Conservation (phyloP, 805 yeast species). For the Yarrowia yakushimensis region DNA sequence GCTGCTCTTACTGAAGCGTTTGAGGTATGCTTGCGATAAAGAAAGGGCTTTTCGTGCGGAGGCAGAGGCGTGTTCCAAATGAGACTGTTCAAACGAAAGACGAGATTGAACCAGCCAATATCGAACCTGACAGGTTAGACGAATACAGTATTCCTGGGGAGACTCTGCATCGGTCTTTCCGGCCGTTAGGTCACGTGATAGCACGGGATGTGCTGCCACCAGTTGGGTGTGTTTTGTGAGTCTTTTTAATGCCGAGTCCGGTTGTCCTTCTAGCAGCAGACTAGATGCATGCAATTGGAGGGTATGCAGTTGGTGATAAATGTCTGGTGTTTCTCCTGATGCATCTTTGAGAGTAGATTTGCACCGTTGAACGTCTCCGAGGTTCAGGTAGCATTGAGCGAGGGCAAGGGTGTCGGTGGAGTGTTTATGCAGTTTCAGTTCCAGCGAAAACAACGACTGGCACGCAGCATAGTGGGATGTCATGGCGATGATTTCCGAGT, state of each 20-base stretch:
- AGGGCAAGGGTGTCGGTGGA: background rate
- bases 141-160: background rate
- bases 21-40: background rate
- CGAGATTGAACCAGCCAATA: background rate
- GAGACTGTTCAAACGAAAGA: background rate
- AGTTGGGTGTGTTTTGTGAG: background rate
- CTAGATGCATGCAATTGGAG: background rate
- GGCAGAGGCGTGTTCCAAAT: background rate
- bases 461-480: background rate
- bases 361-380: constrained; percentile 7
- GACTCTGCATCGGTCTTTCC: background rate
- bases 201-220: background rate
- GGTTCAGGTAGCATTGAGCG: constrained; percentile 7
- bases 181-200: background rate
- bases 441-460: background rate
- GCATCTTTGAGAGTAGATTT: background rate
- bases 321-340: background rate
- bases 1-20: background rate
- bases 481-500: background rate
- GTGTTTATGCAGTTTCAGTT: background rate
- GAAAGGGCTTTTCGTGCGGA: background rate
- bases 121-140: background rate
- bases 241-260: background rate
- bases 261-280: background rate
- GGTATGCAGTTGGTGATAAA: background rate